Conservation (phyloP, 2,329 filamentous ascomycete species). For the Aspergillus fumigatus region DNA sequence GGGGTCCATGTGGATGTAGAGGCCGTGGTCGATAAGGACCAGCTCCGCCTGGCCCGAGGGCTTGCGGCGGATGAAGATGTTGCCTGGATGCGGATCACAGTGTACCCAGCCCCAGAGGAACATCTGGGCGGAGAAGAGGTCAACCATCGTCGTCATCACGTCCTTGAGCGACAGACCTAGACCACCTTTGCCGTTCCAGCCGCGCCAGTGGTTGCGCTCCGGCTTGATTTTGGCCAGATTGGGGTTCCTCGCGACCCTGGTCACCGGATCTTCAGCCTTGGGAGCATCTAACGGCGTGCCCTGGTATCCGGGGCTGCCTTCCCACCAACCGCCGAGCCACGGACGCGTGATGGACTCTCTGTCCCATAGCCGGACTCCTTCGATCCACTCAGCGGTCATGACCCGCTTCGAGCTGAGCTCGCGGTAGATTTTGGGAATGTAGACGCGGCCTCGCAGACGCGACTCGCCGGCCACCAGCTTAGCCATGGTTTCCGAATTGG, state of each 20-base stretch:
- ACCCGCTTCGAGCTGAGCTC: constrained; percentile 79
- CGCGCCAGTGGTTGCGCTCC: constrained; percentile 72
- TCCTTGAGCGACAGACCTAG: constrained; percentile 77
- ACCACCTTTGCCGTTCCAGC: constrained; percentile 67
- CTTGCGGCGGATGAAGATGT: constrained; percentile 88
- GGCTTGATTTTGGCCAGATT: constrained; percentile 65
- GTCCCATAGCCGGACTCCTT: constrained; percentile 89
- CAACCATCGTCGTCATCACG: constrained; percentile 95
- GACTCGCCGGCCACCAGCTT: constrained; percentile 70
- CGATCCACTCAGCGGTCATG: constrained; percentile 96
- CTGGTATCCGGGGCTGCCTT: constrained; percentile 72
- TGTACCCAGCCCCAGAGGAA: constrained; percentile 95
- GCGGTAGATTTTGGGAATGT: constrained; percentile 78
- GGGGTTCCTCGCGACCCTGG: constrained; percentile 32
- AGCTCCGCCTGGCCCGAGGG: constrained; percentile 80
- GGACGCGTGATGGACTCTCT: constrained; percentile 71
- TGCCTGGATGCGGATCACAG: constrained; percentile 95
- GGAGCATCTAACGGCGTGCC: constrained; percentile 58
- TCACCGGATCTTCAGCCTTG: constrained; percentile 45
- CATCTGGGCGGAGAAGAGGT: constrained; percentile 95
- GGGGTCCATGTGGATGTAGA: constrained; percentile 87
- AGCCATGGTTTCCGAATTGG: constrained; percentile 82
- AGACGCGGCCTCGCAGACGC: constrained; percentile 72
- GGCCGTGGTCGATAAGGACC: constrained; percentile 92
- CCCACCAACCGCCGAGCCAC: constrained; percentile 74